Evolutionary conservation across 1,139 yeast genomes (phyloP).

Genomic region (Geotrichum candidum): DNA sequence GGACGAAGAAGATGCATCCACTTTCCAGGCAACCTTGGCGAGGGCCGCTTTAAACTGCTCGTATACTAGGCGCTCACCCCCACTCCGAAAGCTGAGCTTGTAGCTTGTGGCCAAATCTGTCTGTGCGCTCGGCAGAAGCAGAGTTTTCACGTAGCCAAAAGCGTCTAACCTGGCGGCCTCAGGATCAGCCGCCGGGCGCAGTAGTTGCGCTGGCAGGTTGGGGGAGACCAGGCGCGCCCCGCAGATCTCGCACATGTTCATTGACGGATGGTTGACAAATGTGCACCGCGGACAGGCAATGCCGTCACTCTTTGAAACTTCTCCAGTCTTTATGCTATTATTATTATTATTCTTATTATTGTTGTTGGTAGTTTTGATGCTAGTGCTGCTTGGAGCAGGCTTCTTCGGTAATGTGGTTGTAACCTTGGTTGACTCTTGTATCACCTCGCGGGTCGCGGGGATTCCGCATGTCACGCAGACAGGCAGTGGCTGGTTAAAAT

Average conservation of each 20-base stretch:
- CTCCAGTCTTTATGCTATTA: background rate
- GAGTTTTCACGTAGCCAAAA: slow-evolving; percentile 23
- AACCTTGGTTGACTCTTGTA: slow-evolving; percentile 29
- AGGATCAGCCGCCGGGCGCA: slow-evolving; percentile 16
- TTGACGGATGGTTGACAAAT: slow-evolving; percentile 73
- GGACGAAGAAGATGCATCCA: background rate
- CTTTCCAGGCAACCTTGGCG: slow-evolving; percentile 25
- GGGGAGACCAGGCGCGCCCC: slow-evolving; percentile 51
- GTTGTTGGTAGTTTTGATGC: background rate
- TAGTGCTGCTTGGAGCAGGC: background rate
- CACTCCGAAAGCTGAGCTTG: slow-evolving; percentile 35
- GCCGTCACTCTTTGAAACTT: slow-evolving; percentile 28
- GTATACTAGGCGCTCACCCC: slow-evolving; percentile 33
- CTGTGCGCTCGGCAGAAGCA: slow-evolving; percentile 25
- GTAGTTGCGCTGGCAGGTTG: slow-evolving; percentile 27
- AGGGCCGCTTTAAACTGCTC: slow-evolving; percentile 27
- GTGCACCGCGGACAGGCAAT: slow-evolving; percentile 75
- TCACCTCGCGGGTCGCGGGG: slow-evolving; percentile 38
- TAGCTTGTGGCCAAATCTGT: slow-evolving; percentile 15
- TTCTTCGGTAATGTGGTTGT: background rate
- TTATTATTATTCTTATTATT: background rate
- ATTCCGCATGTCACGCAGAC: slow-evolving; percentile 78
- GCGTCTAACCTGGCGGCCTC: slow-evolving; percentile 23
- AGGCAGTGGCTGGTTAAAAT: slow-evolving; percentile 37
- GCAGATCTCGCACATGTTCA: slow-evolving; percentile 80